phyloP scores from a whole-genome alignment of 495 filamentous ascomycete genomes.

The Aspergillus bridgeri region DNA sequence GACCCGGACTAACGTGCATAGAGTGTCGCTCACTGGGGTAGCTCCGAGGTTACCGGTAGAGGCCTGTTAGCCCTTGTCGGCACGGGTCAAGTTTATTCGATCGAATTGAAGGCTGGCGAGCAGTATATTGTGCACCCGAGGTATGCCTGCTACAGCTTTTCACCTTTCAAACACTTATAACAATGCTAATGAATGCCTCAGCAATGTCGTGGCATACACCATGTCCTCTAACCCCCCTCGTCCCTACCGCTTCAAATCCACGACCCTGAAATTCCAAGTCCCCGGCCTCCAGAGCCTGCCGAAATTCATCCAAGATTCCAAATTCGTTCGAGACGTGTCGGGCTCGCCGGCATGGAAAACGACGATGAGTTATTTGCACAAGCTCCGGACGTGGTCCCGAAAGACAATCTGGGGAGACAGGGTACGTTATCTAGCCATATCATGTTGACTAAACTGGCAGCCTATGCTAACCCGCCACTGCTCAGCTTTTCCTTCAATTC shows the following conservation, averaged over 20 bases:
- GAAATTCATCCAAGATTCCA: conserved; percentile 54
- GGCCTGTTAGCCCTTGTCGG: conserved; percentile 82
- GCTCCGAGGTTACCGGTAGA: conserved; percentile 77
- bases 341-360: conserved; percentile 67
- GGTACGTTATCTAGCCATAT: conserved; percentile 34
- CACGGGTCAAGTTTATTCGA: conserved; percentile 80
- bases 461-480: not conserved
- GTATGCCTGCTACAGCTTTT: conserved; percentile 36
- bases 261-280: conserved; percentile 71
- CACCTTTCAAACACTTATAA: not conserved
- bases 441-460: not conserved
- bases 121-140: conserved; percentile 83
- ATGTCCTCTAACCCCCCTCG: conserved; percentile 67
- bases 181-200: conserved; percentile 30
- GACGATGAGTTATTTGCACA: conserved; percentile 57
- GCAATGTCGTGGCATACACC: conserved; percentile 87
- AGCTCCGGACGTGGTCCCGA: conserved; percentile 67
- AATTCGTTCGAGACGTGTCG: conserved; percentile 68
- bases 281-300: conserved; percentile 57
- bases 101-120: conserved; percentile 73
- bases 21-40: conserved; percentile 88
- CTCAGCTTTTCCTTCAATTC: conserved; percentile 80
- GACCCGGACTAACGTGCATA: conserved; percentile 43
- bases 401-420: conserved; percentile 91
- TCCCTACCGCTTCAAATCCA: conserved; percentile 82